These are phyloP conservation scores for Fraxinus americana DNA, from an alignment of 257 asterid genomes.

Conservation along the genomic window DNA sequence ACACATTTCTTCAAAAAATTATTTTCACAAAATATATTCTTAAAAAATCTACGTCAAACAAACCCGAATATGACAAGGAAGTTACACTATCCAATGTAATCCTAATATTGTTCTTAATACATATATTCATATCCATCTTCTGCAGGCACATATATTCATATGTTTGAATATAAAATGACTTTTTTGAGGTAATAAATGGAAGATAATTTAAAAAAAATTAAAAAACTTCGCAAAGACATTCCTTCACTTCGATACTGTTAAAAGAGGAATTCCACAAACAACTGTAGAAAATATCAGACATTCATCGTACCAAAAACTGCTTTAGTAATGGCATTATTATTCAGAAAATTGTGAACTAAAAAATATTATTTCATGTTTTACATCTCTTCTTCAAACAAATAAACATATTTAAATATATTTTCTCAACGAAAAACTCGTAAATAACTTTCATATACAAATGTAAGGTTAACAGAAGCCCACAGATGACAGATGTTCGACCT, in stretches of 20 bases:
- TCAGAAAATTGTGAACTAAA: not conserved
- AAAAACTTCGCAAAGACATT: not conserved
- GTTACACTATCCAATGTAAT: no score
- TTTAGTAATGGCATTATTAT: not conserved
- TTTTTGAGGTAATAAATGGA: not conserved
- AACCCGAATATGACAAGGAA: no score
- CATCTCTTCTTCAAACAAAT: not conserved
- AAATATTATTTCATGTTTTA: not conserved
- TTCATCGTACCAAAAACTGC: not conserved
- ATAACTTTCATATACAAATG: constrained; percentile 23
- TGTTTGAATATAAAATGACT: no score
- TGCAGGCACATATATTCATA: no score
- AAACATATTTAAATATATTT: constrained; percentile 14
- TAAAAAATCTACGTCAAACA: no score
- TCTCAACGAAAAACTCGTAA: constrained; percentile 11
- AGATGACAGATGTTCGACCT: not conserved
- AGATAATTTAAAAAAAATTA: not conserved
- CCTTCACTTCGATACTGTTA: not conserved
- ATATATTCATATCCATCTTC: no score
- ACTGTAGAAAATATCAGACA: not conserved
- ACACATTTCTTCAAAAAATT: no score
- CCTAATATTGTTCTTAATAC: no score
- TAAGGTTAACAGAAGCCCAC: not conserved
- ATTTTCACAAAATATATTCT: no score
- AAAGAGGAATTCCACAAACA: not conserved